Percentiles rank a stretch among this genome's conserved stretches.
These are phyloP conservation scores for Diplodia scrobiculata DNA, from an alignment of 2,329 filamentous ascomycete genomes.

Conservation along the genomic window DNA sequence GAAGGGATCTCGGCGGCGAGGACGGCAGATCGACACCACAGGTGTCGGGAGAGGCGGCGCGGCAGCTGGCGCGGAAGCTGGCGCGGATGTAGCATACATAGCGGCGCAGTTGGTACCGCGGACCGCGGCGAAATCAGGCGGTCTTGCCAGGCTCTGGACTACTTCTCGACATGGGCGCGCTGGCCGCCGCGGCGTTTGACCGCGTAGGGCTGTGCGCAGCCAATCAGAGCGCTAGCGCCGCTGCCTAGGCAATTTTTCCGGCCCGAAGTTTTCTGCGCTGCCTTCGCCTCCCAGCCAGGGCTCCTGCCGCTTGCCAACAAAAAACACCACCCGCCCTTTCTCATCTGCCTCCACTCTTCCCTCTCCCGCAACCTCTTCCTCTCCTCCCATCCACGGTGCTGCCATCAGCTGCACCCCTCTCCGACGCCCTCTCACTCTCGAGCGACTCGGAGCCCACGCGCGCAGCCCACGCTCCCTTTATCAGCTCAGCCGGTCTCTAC, in stretches of 20 bases:
- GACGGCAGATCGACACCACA: neutral
- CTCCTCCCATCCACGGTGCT: neutral
- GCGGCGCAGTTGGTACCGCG: conserved; percentile 20
- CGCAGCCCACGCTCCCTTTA: conserved; percentile 28
- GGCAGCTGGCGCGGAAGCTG: neutral
- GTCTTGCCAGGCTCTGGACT: conserved; percentile 7
- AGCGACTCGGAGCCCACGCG: conserved; percentile 19
- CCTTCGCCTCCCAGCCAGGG: conserved; percentile 29
- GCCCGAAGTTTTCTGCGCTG: conserved; percentile 29
- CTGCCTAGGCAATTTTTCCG: conserved; percentile 26
- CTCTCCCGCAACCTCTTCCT: conserved; percentile 14
- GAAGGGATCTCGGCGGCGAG: neutral
- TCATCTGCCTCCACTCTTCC: conserved; percentile 17
- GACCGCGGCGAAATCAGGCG: neutral
- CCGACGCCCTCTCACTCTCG: conserved; percentile 1
- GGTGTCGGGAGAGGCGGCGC: neutral
- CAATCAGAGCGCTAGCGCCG: conserved; percentile 26
- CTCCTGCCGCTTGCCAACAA: conserved; percentile 29
- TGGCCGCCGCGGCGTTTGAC: conserved; percentile 21
- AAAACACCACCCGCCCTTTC: conserved; percentile 29
- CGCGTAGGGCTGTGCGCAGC: conserved; percentile 25
- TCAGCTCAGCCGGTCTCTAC: conserved; percentile 40
- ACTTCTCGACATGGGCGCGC: conserved; percentile 10
- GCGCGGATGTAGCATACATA: neutral
- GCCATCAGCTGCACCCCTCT: neutral